These are phyloP conservation scores for Colletotrichum ledebouriae DNA, from an alignment of 2,329 filamentous ascomycete species.

Conservation along the genomic window DNA sequence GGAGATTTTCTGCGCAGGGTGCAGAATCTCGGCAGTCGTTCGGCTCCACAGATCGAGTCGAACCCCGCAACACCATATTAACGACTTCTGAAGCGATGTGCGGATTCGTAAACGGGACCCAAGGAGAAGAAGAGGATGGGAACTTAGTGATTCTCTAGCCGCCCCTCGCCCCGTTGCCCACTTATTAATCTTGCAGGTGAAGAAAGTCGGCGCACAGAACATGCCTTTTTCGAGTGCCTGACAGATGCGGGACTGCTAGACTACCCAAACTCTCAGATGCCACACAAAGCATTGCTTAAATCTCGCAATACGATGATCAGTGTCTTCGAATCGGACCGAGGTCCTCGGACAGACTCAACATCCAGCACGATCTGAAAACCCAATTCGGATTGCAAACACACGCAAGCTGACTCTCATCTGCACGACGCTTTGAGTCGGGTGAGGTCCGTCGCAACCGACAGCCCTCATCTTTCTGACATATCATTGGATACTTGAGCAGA, in stretches of 20 bases:
- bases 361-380: constrained; percentile 33
- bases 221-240: constrained; percentile 4
- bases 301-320: constrained; percentile 4
- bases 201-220: background rate
- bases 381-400: constrained; percentile 8
- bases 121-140: background rate
- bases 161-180: constrained; percentile 6
- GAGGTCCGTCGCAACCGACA: constrained; percentile 6
- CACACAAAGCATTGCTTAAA: background rate
- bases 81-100: constrained; percentile 20
- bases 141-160: background rate
- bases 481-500: background rate
- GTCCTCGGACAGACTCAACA: constrained; percentile 6
- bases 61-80: constrained; percentile 21
- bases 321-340: constrained; percentile 11
- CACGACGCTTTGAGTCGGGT: background rate
- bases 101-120: background rate
- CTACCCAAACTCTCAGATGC: background rate
- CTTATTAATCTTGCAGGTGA: constrained; percentile 19
- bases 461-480: background rate
- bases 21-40: background rate
- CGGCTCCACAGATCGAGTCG: constrained; percentile 13
- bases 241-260: background rate
- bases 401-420: constrained; percentile 3
- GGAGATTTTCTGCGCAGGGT: background rate